These are phyloP conservation scores for Meyerozyma athensensis DNA, from an alignment of 1,139 yeast genomes.

Conservation along the genomic window DNA sequence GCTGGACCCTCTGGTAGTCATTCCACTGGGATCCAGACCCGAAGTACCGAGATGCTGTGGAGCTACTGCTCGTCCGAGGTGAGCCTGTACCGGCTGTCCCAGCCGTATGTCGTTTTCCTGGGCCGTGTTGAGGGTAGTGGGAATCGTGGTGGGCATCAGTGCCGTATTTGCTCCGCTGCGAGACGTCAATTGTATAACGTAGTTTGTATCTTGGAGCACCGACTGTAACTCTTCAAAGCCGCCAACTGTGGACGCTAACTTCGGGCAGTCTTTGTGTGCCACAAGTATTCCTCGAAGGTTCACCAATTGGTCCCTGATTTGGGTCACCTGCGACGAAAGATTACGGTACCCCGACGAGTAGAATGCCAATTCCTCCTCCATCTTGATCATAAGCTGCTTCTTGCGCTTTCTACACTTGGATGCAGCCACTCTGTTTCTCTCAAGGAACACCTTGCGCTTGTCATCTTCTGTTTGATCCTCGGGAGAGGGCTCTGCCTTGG, in stretches of 20 bases:
- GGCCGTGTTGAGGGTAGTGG: conserved; percentile 23
- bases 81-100: not conserved
- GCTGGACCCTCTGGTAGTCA: conserved; percentile 5
- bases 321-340: conserved; percentile 53
- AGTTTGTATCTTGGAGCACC: conserved; percentile 30
- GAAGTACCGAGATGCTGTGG: conserved; percentile 3
- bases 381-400: conserved; percentile 78
- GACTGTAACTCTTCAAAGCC: conserved; percentile 33
- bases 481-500: conserved; percentile 11
- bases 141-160: conserved; percentile 30
- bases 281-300: conserved; percentile 38
- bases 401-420: conserved; percentile 92
- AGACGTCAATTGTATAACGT: conserved; percentile 21
- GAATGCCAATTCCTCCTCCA: conserved; percentile 71
- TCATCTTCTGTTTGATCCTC: conserved; percentile 50
- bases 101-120: conserved; percentile 2
- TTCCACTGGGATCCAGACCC: conserved; percentile 1
- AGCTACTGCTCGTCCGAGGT: conserved; percentile 1
- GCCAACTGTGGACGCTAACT: conserved; percentile 31
- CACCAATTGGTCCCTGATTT: conserved; percentile 56
- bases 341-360: conserved; percentile 70
- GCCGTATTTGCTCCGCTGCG: conserved; percentile 16
- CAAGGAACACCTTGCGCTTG: conserved; percentile 77
- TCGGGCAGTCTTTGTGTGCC: conserved; percentile 38
- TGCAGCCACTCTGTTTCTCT: conserved; percentile 92